Conservation (phyloP, 2,329 filamentous ascomycete species). For the Metarhizium rileyi region DNA sequence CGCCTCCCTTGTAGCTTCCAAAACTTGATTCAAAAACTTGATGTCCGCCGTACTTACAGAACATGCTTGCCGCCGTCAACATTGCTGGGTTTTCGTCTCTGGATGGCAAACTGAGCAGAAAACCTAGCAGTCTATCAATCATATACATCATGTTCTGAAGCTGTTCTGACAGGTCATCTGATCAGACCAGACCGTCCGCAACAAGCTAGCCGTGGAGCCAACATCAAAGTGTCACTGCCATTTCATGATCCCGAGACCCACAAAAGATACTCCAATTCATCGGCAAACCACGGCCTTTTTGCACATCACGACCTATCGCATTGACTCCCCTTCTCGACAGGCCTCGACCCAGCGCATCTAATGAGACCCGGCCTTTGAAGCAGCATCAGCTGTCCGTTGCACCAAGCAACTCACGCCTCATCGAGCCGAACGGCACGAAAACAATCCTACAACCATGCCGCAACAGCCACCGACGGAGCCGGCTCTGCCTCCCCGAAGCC, state of each 20-base stretch:
- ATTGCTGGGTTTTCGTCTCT: neutral
- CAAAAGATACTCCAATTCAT: neutral
- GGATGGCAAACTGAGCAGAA: neutral
- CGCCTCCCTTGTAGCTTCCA: no score
- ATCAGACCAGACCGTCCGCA: no score
- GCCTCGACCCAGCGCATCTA: neutral
- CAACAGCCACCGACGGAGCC: conserved; percentile 15
- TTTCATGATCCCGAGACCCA: neutral
- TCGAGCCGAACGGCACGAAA: neutral
- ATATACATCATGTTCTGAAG: neutral
- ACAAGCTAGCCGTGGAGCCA: no score
- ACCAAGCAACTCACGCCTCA: neutral
- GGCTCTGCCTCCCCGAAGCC: conserved; percentile 23
- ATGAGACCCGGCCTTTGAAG: neutral
- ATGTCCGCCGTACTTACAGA: no score
- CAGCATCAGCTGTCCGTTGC: neutral
- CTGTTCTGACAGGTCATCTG: neutral
- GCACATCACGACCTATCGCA: neutral
- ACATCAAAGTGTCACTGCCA: no score
- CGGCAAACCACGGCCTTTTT: neutral
- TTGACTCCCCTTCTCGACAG: neutral
- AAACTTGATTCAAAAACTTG: no score
- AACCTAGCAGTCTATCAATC: neutral
- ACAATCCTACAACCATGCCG: conserved; percentile 15
- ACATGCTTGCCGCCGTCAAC: no score